Conservation (phyloP, 2,329 filamentous ascomycete genomes). For the Aspergillus candidus region DNA sequence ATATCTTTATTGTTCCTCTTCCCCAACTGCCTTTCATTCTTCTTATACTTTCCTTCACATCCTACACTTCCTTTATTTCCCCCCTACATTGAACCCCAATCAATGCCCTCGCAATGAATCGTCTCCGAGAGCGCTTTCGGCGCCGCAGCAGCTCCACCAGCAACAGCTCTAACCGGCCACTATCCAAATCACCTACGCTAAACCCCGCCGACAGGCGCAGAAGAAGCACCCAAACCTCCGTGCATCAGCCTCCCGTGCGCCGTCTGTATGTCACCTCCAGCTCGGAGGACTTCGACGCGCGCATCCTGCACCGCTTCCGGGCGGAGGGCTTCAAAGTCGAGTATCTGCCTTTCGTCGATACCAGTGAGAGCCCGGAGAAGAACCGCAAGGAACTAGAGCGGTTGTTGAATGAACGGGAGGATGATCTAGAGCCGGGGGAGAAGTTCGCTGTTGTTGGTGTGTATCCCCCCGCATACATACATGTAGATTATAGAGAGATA, state of each 20-base stretch:
- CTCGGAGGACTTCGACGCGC: conserved; percentile 44
- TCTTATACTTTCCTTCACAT: not conserved
- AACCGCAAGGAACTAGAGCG: conserved; percentile 44
- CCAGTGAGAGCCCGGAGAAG: conserved; percentile 35
- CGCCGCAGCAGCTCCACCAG: conserved; percentile 11
- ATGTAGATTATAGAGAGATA: no score
- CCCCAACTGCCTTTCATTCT: not conserved
- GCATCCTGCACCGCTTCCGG: conserved; percentile 47
- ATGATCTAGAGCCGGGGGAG: conserved; percentile 50
- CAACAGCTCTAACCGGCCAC: not conserved
- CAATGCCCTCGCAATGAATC: conserved; percentile 8
- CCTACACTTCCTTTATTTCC: not conserved
- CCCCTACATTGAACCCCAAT: not conserved
- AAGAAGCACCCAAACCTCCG: not conserved
- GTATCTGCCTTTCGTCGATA: conserved; percentile 45
- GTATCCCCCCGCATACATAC: conserved; percentile 1
- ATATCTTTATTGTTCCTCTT: not conserved
- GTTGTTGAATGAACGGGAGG: conserved; percentile 45
- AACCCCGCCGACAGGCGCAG: conserved; percentile 4
- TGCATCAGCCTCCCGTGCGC: conserved; percentile 11
- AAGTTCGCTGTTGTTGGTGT: conserved; percentile 56
- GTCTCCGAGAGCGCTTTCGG: conserved; percentile 12
- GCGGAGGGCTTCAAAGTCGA: conserved; percentile 54
- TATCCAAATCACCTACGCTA: conserved; percentile 1
- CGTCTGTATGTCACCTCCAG: conserved; percentile 28